A percentile compares a stretch with the other conserved stretches of the same genome.
These are phyloP conservation scores for Metschnikowia vanudenii DNA, from an alignment of 805 yeast genomes.

Conservation along the genomic window DNA sequence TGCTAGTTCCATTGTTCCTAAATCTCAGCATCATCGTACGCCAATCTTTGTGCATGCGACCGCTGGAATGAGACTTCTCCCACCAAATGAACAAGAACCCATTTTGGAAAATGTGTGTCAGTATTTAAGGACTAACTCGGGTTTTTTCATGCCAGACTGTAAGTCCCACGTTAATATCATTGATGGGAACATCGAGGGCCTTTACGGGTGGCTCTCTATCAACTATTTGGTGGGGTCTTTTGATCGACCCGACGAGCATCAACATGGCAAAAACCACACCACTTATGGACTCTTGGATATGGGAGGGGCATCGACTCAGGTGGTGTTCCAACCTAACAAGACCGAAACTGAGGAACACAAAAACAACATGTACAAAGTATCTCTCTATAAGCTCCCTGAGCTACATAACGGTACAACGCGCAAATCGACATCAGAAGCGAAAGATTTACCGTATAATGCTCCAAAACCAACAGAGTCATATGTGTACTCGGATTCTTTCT, in stretches of 20 bases:
- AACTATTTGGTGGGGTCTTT: conserved; percentile 54
- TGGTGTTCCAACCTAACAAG: conserved; percentile 57
- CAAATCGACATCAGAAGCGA: background rate
- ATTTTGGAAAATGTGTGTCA: conserved; percentile 49
- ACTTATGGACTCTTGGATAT: conserved; percentile 59
- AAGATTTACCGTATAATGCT: conserved; percentile 1
- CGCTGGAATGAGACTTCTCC: conserved; percentile 62
- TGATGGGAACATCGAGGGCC: conserved; percentile 65
- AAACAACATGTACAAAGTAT: conserved; percentile 46
- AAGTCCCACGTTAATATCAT: conserved; percentile 55
- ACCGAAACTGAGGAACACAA: conserved; percentile 45
- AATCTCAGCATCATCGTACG: conserved; percentile 57
- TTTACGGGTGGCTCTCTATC: conserved; percentile 65
- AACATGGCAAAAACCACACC: conserved; percentile 44
- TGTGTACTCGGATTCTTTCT: conserved; percentile 54
- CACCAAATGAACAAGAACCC: conserved; percentile 48
- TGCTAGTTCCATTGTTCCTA: conserved; percentile 54
- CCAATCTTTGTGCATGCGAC: conserved; percentile 71
- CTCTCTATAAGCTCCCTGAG: conserved; percentile 37
- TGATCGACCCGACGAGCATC: conserved; percentile 33
- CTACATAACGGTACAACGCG: conserved; percentile 15
- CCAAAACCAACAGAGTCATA: conserved; percentile 32
- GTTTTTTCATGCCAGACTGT: conserved; percentile 62
- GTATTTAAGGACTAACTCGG: conserved; percentile 46
- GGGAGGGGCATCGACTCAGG: conserved; percentile 68